Evolutionary conservation across 768 basidiomycete species (phyloP).

Genomic region (Boletus sp.): DNA sequence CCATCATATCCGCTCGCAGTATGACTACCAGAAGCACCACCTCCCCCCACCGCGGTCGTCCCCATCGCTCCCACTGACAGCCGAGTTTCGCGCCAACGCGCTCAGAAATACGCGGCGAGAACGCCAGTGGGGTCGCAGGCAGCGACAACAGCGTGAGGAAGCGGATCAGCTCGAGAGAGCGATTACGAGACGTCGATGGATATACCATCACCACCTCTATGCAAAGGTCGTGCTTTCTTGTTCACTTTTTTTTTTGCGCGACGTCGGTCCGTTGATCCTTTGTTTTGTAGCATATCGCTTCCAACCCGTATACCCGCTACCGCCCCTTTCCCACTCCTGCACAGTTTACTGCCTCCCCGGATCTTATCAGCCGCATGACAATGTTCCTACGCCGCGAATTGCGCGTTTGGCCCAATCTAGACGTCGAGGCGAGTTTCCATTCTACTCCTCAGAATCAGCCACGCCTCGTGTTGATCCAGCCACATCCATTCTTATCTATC

Average conservation of each 20-base stretch:
- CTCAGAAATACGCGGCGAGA: conserved; percentile 36
- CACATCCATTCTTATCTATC: conserved; percentile 16
- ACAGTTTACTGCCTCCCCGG: conserved; percentile 75
- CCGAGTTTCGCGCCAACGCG: conserved; percentile 26
- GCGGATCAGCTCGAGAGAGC: conserved; percentile 73
- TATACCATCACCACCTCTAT: conserved; percentile 77
- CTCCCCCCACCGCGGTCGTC: conserved; percentile 62
- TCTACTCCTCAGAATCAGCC: background rate
- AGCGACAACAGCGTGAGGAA: conserved; percentile 49
- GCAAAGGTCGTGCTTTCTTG: conserved; percentile 64
- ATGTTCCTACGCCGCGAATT: conserved; percentile 82
- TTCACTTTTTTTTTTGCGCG: background rate
- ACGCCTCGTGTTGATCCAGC: conserved; percentile 3
- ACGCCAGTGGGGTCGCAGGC: conserved; percentile 55
- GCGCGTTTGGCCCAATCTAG: conserved; percentile 83
- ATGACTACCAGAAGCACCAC: conserved; percentile 80
- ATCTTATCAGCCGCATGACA: conserved; percentile 71
- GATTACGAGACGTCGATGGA: conserved; percentile 68
- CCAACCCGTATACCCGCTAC: conserved; percentile 81
- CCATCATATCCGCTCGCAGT: conserved; percentile 72
- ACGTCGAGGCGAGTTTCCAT: conserved; percentile 67
- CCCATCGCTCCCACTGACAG: conserved; percentile 35
- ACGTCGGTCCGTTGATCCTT: conserved; percentile 1
- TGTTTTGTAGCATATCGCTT: conserved; percentile 77
- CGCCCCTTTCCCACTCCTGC: conserved; percentile 86